Conservation (phyloP, 306 rosid genomes). For the Castanea mollissima region DNA sequence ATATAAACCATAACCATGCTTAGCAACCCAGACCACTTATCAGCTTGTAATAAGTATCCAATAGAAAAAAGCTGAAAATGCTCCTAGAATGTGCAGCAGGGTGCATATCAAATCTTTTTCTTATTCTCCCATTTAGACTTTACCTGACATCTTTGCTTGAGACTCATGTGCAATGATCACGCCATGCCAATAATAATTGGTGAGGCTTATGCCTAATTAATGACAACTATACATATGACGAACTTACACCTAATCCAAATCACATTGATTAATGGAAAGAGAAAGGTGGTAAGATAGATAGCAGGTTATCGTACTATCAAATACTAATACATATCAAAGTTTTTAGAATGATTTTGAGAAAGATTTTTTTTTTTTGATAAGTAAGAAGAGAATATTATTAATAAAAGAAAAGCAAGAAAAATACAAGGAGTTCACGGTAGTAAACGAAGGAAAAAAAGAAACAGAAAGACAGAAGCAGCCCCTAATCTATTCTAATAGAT, state of each 20-base stretch:
- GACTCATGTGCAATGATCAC: background rate
- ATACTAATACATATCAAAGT: background rate
- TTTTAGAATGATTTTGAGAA: background rate
- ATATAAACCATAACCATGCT: background rate
- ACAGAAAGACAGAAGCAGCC: no score
- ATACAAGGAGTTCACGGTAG: no score
- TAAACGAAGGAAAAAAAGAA: no score
- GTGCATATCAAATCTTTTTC: background rate
- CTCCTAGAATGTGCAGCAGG: background rate
- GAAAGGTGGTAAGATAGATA: background rate
- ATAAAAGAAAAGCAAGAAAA: background rate
- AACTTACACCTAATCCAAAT: background rate
- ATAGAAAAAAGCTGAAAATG: background rate
- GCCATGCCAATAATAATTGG: background rate
- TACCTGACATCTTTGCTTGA: background rate
- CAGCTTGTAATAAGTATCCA: background rate
- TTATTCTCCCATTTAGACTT: background rate
- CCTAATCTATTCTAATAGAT: no score
- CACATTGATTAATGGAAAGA: background rate
- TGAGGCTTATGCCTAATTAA: background rate
- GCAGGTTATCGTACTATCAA: background rate
- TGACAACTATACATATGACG: background rate
- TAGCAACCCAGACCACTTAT: background rate
- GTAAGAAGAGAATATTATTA: background rate
- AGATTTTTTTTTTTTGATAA: no score